Conservation (phyloP, 192 early-diverging fungal genomes). For the Dispira parvispora region DNA sequence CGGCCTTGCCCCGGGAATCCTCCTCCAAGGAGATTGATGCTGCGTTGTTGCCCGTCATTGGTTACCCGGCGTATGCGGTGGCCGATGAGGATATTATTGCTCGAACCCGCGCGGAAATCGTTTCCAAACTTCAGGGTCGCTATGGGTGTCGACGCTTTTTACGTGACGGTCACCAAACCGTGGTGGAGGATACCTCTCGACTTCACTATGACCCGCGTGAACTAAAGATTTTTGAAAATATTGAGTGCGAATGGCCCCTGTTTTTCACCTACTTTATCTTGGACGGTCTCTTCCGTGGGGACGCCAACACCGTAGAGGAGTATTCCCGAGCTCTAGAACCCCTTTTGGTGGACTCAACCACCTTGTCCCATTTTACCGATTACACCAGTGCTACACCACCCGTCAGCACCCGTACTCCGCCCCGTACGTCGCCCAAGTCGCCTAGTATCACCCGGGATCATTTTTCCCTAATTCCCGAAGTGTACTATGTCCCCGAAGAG, state of each 20-base stretch:
- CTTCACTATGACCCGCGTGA: slow-evolving; percentile 70
- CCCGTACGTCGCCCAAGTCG: slow-evolving; percentile 10
- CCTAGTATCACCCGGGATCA: slow-evolving; percentile 18
- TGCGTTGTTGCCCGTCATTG: slow-evolving; percentile 65
- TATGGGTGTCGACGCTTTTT: slow-evolving; percentile 77
- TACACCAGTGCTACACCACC: slow-evolving; percentile 1
- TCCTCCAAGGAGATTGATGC: slow-evolving; percentile 77
- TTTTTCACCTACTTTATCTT: slow-evolving; percentile 80
- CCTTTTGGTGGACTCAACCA: slow-evolving; percentile 49
- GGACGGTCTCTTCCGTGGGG: slow-evolving; percentile 56
- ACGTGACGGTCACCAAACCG: slow-evolving; percentile 72
- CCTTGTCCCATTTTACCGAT: slow-evolving; percentile 23
- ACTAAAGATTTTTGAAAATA: slow-evolving; percentile 62
- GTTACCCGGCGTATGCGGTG: slow-evolving; percentile 79
- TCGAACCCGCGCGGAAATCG: slow-evolving; percentile 51
- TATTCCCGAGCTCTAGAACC: slow-evolving; percentile 51
- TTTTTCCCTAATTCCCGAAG: slow-evolving; percentile 43
- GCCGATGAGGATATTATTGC: slow-evolving; percentile 42
- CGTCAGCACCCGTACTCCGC: slow-evolving; percentile 3
- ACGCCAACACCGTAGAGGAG: slow-evolving; percentile 44
- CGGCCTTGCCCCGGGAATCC: slow-evolving; percentile 66
- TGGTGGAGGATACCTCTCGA: slow-evolving; percentile 55
- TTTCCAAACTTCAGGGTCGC: slow-evolving; percentile 61
- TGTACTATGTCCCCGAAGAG: slow-evolving; percentile 69
- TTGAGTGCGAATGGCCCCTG: slow-evolving; percentile 82